Evolutionary conservation across 805 yeast species (phyloP), one percentile per base, ranked within the genome.

Genomic region (Wickerhamiella alocasiicola): DNA sequence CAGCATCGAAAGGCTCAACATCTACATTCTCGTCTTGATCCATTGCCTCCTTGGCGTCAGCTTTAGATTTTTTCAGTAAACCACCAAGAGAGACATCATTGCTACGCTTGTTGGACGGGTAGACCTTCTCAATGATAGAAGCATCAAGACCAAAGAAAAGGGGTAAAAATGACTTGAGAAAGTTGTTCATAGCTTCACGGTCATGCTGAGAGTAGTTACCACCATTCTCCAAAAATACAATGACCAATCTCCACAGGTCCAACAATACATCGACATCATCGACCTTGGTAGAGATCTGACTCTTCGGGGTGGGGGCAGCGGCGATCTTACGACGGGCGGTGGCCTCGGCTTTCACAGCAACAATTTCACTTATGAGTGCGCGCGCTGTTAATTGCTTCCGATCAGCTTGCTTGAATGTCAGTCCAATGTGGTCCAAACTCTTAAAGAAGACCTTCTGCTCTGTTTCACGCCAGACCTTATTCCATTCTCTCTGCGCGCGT

Each of bases 401-500:
- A 62, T 91, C 99, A 18, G 95, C 81, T 58, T 91, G 97, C 62
- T 91, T 91, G 66, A 91, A 91, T 0, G 96, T 87, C 52, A 91
- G 69, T 1, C 99, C 98, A 47, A 88, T 66, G 59, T 91, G 98
- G 58, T 91, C 99, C 49, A 91, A 67, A 2, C 95, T 82, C 60
- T 91, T 91, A 66, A 76, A 83, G 59, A 81, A 87, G 0, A 85
- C 94, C 54, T 84, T 87, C 55, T 87, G 95, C 60, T 91, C 98
- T 63, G 93, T 76, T 62, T 88, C 97, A 56, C 99, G 76, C 99
- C 99, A 91, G 11, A 85, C 94, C 57, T 88, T 88, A 62, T 88
- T 88, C 97, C 98, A 91, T 59, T 91, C 97, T 53, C 97, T 75
- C 54, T 88, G 98, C 2, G 95, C 87, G 47, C 95, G 74, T 60